Evolutionary conservation across 2,329 filamentous ascomycete genomes (phyloP).

Genomic region (Simplicillium aogashimaense): DNA sequence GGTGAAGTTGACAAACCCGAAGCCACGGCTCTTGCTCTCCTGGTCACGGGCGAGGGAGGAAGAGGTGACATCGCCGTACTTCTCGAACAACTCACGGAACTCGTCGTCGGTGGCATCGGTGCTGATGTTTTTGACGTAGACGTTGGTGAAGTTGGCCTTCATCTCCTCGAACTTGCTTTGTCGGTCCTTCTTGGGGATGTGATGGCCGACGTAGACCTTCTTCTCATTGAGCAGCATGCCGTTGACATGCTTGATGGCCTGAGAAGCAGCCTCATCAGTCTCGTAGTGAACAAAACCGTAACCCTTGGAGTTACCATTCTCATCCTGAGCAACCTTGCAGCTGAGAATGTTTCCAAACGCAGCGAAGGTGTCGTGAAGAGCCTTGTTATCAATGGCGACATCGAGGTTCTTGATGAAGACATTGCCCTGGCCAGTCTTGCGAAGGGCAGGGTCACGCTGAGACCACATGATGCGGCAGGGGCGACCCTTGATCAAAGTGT

Average conservation of each 20-base stretch:
- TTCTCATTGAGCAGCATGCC: constrained; percentile 99
- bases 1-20: constrained; percentile 93
- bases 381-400: constrained; percentile 98
- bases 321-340: constrained; percentile 99
- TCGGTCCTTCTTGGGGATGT: constrained; percentile 99
- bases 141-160: constrained; percentile 99
- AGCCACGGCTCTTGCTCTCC: constrained; percentile 90
- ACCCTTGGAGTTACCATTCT: constrained; percentile 92
- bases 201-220: constrained; percentile 98
- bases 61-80: constrained; percentile 89
- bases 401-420: constrained; percentile 99
- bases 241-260: constrained; percentile 99
- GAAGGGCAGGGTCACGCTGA: constrained; percentile 95
- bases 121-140: constrained; percentile 98
- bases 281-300: constrained; percentile 99
- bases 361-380: constrained; percentile 97
- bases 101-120: constrained; percentile 80
- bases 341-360: constrained; percentile 98
- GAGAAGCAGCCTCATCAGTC: constrained; percentile 91
- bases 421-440: constrained; percentile 98
- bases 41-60: constrained; percentile 82
- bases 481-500: constrained; percentile 97
- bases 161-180: constrained; percentile 99
- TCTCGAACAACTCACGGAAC: constrained; percentile 88
- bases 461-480: constrained; percentile 99